A percentile compares a stretch with the other conserved stretches of the same genome.
Conservation (phyloP, 495 filamentous ascomycete genomes). For the Arthonia radiata region DNA sequence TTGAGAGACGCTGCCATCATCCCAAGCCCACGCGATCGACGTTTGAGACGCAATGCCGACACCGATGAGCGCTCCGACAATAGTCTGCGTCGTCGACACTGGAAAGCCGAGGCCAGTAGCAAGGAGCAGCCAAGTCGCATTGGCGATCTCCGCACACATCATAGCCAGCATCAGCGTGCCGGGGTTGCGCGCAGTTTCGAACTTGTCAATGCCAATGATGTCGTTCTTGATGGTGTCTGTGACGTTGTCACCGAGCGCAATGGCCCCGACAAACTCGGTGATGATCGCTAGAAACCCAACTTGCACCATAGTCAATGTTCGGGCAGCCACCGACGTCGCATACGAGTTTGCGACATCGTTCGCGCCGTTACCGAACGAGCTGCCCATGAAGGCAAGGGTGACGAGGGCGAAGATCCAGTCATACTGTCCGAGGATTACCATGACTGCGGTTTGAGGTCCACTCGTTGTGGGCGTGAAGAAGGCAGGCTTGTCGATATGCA, state of each 20-base stretch:
- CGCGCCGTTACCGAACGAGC: conserved; percentile 20
- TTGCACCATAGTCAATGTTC: conserved; percentile 16
- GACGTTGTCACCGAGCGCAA: conserved; percentile 36
- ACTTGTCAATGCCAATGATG: conserved; percentile 29
- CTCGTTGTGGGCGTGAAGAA: too few relatives aligned
- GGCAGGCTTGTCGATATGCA: too few relatives aligned
- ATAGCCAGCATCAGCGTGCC: conserved; percentile 35
- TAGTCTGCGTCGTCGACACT: conserved; percentile 40
- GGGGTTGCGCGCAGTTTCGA: conserved; percentile 24
- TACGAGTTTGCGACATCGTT: conserved; percentile 54
- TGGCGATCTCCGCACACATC: conserved; percentile 30
- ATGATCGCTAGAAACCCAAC: conserved; percentile 14
- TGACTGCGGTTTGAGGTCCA: too few relatives aligned
- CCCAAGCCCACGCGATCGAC: conserved; percentile 31
- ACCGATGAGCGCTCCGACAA: conserved; percentile 35
- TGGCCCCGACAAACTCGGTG: conserved; percentile 37
- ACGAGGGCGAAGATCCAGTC: conserved; percentile 25
- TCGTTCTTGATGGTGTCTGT: conserved; percentile 43
- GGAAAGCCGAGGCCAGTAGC: conserved; percentile 30
- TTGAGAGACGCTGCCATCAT: conserved; percentile 24
- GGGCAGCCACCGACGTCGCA: conserved; percentile 10
- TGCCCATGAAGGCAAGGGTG: conserved; percentile 19
- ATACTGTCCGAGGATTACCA: conserved; percentile 8
- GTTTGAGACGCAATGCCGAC: conserved; percentile 35
- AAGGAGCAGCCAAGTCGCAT: conserved; percentile 29